Evolutionary conservation across 192 early-diverging fungal species (phyloP).

Genomic region (Podila verticillata): DNA sequence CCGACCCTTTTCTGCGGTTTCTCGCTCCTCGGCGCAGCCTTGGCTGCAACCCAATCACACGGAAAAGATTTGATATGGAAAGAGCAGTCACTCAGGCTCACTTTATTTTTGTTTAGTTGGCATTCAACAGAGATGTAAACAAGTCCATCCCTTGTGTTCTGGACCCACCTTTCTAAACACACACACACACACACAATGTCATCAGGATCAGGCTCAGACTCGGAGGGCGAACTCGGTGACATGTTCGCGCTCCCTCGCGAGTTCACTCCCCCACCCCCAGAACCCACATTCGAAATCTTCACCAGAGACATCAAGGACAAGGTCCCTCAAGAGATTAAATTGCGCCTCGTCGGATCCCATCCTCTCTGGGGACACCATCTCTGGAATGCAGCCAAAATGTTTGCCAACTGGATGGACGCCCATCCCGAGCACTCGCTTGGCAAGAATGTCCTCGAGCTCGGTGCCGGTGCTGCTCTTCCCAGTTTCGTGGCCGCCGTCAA

Average conservation of each 20-base stretch:
- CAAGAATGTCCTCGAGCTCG: constrained; percentile 83
- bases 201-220: constrained; percentile 36
- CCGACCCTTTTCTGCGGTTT: too few species aligned
- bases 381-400: constrained; percentile 90
- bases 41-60: too few species aligned
- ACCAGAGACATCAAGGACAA: constrained; percentile 55
- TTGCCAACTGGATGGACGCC: constrained; percentile 82
- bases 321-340: constrained; percentile 45
- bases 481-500: constrained; percentile 76
- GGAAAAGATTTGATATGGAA: too few species aligned
- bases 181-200: not conserved
- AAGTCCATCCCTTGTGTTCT: not conserved
- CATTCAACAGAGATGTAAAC: too few species aligned
- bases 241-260: constrained; percentile 42
- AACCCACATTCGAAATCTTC: constrained; percentile 65
- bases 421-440: constrained; percentile 64
- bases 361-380: constrained; percentile 89
- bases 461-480: constrained; percentile 85
- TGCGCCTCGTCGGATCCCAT: constrained; percentile 76
- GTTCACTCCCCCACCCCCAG: constrained; percentile 55
- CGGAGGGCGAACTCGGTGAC: constrained; percentile 45
- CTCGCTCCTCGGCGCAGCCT: too few species aligned
- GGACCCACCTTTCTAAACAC: not conserved
- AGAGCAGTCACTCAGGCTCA: too few species aligned
- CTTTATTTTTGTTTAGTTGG: too few species aligned